Conservation (phyloP, 1,284 basidiomycete genomes). For the Malassezia dermatis region DNA sequence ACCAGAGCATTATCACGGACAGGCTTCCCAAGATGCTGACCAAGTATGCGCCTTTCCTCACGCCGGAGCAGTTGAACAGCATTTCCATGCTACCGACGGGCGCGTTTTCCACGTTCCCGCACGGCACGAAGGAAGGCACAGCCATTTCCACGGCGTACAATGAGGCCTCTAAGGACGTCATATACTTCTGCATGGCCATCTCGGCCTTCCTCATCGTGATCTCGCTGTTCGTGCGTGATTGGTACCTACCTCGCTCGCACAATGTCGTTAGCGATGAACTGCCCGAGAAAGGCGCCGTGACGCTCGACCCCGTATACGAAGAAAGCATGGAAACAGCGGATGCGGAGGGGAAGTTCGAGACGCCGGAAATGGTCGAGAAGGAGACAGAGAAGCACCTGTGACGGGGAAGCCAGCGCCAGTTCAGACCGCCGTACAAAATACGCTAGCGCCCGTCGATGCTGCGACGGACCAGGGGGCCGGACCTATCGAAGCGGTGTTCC, state of each 20-base stretch:
- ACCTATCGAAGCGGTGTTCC: too few relatives aligned
- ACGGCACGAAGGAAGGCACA: conserved; percentile 24
- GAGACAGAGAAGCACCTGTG: not conserved
- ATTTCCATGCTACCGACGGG: not conserved
- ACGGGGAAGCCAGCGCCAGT: not conserved
- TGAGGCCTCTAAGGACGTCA: conserved; percentile 30
- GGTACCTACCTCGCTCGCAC: conserved; percentile 35
- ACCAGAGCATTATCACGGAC: conserved; percentile 32
- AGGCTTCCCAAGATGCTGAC: conserved; percentile 14
- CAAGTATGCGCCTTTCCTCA: conserved; percentile 20
- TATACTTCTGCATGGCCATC: conserved; percentile 35
- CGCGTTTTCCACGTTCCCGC: conserved; percentile 20
- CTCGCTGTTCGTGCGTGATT: conserved; percentile 28
- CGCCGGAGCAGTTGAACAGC: not conserved
- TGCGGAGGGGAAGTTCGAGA: too few relatives aligned
- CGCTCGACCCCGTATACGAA: conserved; percentile 4
- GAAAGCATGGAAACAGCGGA: not conserved
- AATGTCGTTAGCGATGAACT: conserved; percentile 43
- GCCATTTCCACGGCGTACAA: conserved; percentile 33
- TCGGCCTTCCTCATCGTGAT: conserved; percentile 31
- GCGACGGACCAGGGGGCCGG: too few relatives aligned
- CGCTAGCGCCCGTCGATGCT: too few relatives aligned
- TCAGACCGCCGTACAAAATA: too few relatives aligned
- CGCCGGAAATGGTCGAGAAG: too few relatives aligned
- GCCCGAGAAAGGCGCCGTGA: conserved; percentile 22